Percentiles rank a stretch among this genome's conserved stretches.
Conservation (phyloP, 495 filamentous ascomycete genomes). For the Aspergillus incahuasiensis region DNA sequence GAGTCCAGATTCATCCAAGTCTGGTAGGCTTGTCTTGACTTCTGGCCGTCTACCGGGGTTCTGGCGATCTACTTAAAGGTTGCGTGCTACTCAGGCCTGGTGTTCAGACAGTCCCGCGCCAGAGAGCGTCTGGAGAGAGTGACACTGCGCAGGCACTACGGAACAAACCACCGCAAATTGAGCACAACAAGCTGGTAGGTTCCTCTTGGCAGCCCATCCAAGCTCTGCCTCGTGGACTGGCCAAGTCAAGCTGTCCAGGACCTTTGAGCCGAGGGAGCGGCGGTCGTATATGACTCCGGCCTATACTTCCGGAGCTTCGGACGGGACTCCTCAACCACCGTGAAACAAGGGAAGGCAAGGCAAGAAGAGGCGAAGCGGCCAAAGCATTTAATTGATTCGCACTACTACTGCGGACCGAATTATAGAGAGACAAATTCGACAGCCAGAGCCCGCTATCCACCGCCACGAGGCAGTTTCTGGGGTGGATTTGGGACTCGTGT, state of each 20-base stretch:
- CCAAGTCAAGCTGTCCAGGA: neutral
- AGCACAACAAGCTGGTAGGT: neutral
- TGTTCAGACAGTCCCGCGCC: neutral
- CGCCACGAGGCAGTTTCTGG: neutral
- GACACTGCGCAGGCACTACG: neutral
- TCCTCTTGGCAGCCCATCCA: slow-evolving; percentile 1
- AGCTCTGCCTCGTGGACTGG: slow-evolving; percentile 3
- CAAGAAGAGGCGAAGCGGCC: neutral
- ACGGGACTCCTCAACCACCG: neutral
- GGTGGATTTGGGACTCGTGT: neutral
- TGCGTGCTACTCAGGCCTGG: neutral
- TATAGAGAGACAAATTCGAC: neutral
- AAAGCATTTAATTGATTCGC: neutral
- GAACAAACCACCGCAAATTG: slow-evolving; percentile 1
- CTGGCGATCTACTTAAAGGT: neutral
- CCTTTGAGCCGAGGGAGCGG: neutral
- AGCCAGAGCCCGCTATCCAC: neutral
- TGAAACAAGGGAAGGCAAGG: neutral
- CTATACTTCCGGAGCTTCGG: neutral
- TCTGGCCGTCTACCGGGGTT: neutral
- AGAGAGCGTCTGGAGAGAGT: neutral
- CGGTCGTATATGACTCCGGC: neutral
- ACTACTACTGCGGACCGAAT: neutral
- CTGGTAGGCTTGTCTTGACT: neutral
- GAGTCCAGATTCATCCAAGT: neutral